Conservation (phyloP, 2,329 filamentous ascomycete species). For the Scortechinia acanthostroma region DNA sequence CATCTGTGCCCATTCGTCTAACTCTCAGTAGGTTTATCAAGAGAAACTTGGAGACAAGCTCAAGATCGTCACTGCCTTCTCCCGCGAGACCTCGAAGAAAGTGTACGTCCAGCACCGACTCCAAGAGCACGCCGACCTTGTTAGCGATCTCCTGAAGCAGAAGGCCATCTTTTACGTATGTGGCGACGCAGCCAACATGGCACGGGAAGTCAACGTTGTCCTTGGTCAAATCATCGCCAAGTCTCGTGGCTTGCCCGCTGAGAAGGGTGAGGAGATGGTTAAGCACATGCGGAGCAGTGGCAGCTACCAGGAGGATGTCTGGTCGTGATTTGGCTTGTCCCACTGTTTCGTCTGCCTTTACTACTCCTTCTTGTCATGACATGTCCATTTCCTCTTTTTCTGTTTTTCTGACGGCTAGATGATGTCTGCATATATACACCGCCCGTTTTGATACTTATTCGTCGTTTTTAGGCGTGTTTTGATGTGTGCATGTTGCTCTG, state of each 20-base stretch:
- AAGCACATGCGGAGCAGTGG: slow-evolving; percentile 97
- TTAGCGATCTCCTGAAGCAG: slow-evolving; percentile 79
- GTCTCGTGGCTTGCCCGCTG: slow-evolving; percentile 72
- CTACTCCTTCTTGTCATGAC: not conserved
- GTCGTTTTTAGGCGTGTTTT: too few relatives aligned
- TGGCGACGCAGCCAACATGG: slow-evolving; percentile 95
- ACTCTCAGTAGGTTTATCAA: slow-evolving; percentile 63
- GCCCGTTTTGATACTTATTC: too few relatives aligned
- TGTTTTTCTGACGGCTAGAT: too few relatives aligned
- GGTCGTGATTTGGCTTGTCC: slow-evolving; percentile 1
- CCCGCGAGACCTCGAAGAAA: slow-evolving; percentile 79
- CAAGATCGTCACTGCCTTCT: slow-evolving; percentile 87
- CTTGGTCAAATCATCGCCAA: slow-evolving; percentile 80
- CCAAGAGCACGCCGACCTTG: slow-evolving; percentile 72
- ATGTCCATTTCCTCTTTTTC: not conserved
- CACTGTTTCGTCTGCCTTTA: too few relatives aligned
- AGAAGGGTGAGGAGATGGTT: slow-evolving; percentile 90
- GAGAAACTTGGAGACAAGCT: slow-evolving; percentile 80
- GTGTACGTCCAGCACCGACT: slow-evolving; percentile 95
- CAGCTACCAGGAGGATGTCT: slow-evolving; percentile 48
- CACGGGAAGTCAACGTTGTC: slow-evolving; percentile 83
- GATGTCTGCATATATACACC: too few relatives aligned
- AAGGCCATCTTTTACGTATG: slow-evolving; percentile 97
- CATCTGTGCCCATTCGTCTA: slow-evolving; percentile 8
- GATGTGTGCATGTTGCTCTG: too few relatives aligned